Percentiles rank a stretch among this genome's conserved stretches.
phyloP scores from a whole-genome alignment of 129 eudicot genomes.

The Erigeron canadensis region DNA sequence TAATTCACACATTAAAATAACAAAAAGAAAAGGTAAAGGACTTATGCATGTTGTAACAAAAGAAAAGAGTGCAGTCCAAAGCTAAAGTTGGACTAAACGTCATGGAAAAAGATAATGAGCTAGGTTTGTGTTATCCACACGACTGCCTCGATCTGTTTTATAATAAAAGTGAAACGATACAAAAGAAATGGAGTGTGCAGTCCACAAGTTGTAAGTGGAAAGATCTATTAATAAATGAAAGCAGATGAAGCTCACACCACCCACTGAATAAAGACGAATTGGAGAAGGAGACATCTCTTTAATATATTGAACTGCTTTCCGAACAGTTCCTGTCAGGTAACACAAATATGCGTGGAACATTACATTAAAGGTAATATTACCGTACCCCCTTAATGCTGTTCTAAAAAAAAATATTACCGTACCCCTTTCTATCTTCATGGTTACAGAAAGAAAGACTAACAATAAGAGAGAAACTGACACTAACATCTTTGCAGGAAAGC shows the following conservation, averaged over 20 bases:
- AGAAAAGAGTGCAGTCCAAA: conserved; percentile 28
- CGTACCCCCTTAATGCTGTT: not conserved
- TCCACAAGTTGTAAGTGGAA: not conserved
- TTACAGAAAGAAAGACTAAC: not conserved
- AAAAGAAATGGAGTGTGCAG: not conserved
- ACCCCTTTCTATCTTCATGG: not conserved
- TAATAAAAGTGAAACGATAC: not conserved
- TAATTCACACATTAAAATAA: not conserved
- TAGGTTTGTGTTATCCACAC: conserved; percentile 22
- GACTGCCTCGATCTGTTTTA: not conserved
- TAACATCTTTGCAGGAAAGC: not conserved
- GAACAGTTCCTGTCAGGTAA: not conserved
- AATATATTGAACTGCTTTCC: not conserved
- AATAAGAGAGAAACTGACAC: not conserved
- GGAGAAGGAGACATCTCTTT: conserved; percentile 12
- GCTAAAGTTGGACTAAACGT: conserved; percentile 17
- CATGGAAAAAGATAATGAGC: not conserved
- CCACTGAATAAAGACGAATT: not conserved
- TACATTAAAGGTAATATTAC: conserved; percentile 3
- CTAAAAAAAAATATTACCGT: conserved; percentile 5
- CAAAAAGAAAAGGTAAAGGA: not conserved
- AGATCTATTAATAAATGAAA: not conserved
- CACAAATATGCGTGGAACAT: not conserved
- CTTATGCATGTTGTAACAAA: not conserved
- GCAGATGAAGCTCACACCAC: not conserved